Percentiles rank a stretch among this genome's conserved stretches.
Evolutionary conservation across 2,329 filamentous ascomycete genomes (phyloP).

Genomic region (Septoria petroselini): DNA sequence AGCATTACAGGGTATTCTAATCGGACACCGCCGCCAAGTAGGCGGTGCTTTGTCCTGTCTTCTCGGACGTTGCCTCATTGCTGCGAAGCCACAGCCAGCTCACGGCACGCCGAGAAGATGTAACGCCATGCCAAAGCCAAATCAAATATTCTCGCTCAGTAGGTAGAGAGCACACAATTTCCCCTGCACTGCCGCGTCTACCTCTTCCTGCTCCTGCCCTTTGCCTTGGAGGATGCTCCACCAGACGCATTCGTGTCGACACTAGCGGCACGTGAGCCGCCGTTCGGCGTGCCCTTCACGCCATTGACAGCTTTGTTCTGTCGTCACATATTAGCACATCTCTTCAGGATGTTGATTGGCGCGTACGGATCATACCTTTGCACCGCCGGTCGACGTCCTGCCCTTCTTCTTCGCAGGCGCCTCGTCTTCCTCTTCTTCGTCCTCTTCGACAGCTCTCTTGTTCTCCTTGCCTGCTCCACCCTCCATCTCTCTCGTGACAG

Average conservation of each 20-base stretch:
- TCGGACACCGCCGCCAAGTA: not conserved
- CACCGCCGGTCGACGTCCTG: constrained; percentile 60
- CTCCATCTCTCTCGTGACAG: constrained; percentile 93
- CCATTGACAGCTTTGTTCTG: constrained; percentile 93
- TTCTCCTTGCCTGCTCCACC: constrained; percentile 50
- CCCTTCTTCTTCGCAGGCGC: constrained; percentile 88
- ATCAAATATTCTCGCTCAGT: not conserved
- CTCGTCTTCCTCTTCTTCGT: constrained; percentile 77
- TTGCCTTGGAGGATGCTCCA: constrained; percentile 42
- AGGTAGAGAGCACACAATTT: not conserved
- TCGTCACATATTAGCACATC: constrained; percentile 14
- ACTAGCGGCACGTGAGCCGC: constrained; percentile 81
- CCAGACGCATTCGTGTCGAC: constrained; percentile 71
- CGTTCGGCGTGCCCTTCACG: constrained; percentile 75
- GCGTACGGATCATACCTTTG: constrained; percentile 63
- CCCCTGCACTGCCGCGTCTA: constrained; percentile 11
- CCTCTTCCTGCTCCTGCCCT: constrained; percentile 42
- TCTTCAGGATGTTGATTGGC: not conserved
- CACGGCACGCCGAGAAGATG: no score
- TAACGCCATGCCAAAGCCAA: not conserved
- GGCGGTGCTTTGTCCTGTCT: constrained; percentile 4
- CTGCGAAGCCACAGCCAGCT: no score
- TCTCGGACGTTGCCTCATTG: no score
- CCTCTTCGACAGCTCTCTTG: constrained; percentile 75
- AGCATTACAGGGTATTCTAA: not conserved